Conservation (phyloP, 2,329 filamentous ascomycete genomes). For the Fusarium goolgardi region DNA sequence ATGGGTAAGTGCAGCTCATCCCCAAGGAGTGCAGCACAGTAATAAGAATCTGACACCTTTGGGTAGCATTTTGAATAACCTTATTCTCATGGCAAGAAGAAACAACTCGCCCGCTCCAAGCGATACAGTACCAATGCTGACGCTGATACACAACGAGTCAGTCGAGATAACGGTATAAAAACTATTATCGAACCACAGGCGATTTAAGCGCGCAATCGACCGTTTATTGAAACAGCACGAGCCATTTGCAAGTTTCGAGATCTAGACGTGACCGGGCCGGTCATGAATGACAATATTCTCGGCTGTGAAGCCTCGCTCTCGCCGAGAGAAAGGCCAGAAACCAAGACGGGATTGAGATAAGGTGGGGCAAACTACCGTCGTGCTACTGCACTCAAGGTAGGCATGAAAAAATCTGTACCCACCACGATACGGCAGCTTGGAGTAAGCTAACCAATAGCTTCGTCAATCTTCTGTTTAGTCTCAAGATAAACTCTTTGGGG, state of each 20-base stretch:
- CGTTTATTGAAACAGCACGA: conserved; percentile 16
- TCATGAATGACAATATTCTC: conserved; percentile 11
- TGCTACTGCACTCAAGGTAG: conserved; percentile 12
- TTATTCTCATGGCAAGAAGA: conserved; percentile 7
- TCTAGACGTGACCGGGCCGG: conserved; percentile 29
- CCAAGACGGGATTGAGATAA: conserved; percentile 35
- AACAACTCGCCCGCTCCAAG: background rate
- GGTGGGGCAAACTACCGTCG: conserved; percentile 22
- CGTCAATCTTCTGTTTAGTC: conserved; percentile 8
- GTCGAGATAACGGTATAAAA: background rate
- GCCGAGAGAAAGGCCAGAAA: conserved; percentile 25
- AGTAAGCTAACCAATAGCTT: conserved; percentile 19
- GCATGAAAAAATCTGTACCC: conserved; percentile 33
- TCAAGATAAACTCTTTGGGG: conserved; percentile 33
- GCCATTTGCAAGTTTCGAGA: conserved; percentile 19
- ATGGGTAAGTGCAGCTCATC: conserved; percentile 10
- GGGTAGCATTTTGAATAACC: conserved; percentile 22
- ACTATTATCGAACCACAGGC: conserved; percentile 4
- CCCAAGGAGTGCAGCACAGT: conserved; percentile 6
- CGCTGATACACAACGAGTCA: conserved; percentile 6
- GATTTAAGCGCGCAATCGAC: conserved; percentile 26
- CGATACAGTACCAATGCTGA: background rate
- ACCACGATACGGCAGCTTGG: conserved; percentile 26
- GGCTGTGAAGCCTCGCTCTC: conserved; percentile 26
- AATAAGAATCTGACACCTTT: conserved; percentile 25